Conservation (phyloP, 768 basidiomycete species). For the Mycena polygramma region DNA sequence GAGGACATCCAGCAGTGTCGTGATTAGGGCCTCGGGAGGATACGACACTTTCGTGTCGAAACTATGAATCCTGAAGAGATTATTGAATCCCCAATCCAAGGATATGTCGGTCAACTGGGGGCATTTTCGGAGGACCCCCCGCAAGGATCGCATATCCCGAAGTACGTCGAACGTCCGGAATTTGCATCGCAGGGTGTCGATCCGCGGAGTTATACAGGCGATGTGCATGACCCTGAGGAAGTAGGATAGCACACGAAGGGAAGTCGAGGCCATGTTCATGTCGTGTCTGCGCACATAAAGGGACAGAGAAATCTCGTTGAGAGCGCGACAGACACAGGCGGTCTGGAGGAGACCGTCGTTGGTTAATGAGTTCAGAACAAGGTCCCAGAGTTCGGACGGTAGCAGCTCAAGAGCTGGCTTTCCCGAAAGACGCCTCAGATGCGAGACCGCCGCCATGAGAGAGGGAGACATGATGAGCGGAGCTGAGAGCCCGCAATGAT, state of each 20-base stretch:
- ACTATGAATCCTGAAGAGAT: background rate
- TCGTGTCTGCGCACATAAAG: constrained; percentile 6
- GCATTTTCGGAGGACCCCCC: background rate
- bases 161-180: background rate
- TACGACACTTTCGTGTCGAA: too few species aligned
- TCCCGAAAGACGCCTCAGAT: too few species aligned
- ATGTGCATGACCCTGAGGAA: background rate
- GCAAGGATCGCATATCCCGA: background rate
- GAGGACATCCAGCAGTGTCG: background rate
- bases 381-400: constrained; percentile 16
- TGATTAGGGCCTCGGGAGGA: background rate
- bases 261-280: background rate
- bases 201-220: background rate
- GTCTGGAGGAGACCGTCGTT: constrained; percentile 10
- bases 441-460: too few species aligned
- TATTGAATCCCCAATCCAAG: background rate
- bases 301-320: constrained; percentile 8
- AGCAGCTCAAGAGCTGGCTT: background rate
- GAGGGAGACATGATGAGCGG: too few species aligned
- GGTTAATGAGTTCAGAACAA: background rate
- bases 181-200: background rate
- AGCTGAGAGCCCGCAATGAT: too few species aligned
- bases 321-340: constrained; percentile 8
- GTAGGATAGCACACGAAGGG: background rate
- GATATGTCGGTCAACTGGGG: background rate